phyloP scores from a whole-genome alignment of 2,329 filamentous ascomycete species.

The Rutstroemia sp. region DNA sequence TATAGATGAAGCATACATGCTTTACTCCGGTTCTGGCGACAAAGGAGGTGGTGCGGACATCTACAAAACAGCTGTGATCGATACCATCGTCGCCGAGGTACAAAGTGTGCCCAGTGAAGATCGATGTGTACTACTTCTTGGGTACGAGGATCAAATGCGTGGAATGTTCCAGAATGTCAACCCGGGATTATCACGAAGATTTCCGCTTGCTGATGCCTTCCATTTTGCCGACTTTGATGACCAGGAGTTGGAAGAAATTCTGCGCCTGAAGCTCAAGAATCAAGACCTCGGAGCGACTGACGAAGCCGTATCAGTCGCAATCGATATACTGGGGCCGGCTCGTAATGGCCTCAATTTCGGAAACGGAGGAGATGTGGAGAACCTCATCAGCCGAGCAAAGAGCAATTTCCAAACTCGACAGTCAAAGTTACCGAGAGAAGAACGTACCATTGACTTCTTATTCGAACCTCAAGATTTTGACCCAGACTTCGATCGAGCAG shows the following conservation, averaged over 20 bases:
- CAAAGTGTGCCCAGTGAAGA: conserved; percentile 65
- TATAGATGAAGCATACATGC: conserved; percentile 72
- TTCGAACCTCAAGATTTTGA: conserved; percentile 43
- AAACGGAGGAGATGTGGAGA: conserved; percentile 69
- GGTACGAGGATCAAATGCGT: conserved; percentile 63
- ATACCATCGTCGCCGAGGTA: conserved; percentile 65
- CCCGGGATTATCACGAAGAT: conserved; percentile 59
- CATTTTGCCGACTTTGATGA: conserved; percentile 61
- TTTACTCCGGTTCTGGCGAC: conserved; percentile 36
- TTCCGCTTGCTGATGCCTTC: conserved; percentile 57
- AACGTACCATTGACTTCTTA: conserved; percentile 14
- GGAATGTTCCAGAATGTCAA: conserved; percentile 69
- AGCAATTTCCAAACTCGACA: conserved; percentile 20
- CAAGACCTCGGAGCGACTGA: conserved; percentile 46
- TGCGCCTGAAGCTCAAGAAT: conserved; percentile 54
- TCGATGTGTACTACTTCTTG: conserved; percentile 63
- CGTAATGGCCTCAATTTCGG: conserved; percentile 61
- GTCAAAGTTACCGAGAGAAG: conserved; percentile 10
- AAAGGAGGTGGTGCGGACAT: conserved; percentile 32
- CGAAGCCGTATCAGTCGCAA: conserved; percentile 44
- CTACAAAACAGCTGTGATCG: conserved; percentile 59
- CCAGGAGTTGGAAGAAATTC: conserved; percentile 48
- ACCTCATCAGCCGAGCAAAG: conserved; percentile 50
- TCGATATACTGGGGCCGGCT: conserved; percentile 52
- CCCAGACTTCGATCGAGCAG: conserved; percentile 39